phyloP scores from a whole-genome alignment of 768 basidiomycete species.

The Kwoniella newhampshirensis region DNA sequence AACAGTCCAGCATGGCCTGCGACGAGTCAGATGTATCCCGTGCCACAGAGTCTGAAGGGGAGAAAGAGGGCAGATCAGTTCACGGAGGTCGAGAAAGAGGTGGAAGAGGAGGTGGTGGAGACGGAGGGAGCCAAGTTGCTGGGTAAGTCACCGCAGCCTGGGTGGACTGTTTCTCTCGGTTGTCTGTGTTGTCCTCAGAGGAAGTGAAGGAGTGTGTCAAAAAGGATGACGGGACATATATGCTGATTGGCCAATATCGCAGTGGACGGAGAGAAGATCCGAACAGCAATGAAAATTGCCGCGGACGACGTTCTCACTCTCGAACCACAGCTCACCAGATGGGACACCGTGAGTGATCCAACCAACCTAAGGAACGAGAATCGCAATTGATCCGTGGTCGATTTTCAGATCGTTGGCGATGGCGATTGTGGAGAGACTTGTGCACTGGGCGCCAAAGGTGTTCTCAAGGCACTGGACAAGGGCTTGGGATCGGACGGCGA shows the following conservation, averaged over 20 bases:
- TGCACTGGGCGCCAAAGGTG: slow-evolving; percentile 45
- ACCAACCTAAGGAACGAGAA: slow-evolving; percentile 1
- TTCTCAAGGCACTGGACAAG: slow-evolving; percentile 31
- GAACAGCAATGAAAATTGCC: slow-evolving; percentile 38
- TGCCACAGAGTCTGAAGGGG: slow-evolving; percentile 21
- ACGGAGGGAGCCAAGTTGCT: slow-evolving; percentile 29
- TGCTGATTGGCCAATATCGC: not conserved
- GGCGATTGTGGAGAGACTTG: slow-evolving; percentile 51
- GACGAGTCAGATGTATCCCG: slow-evolving; percentile 38
- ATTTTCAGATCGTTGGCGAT: slow-evolving; percentile 48
- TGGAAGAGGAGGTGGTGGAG: slow-evolving; percentile 21
- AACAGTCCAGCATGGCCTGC: slow-evolving; percentile 43
- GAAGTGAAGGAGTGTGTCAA: not conserved
- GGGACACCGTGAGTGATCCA: slow-evolving; percentile 44
- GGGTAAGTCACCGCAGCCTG: no score
- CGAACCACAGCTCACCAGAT: slow-evolving; percentile 46
- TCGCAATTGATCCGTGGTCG: no score
- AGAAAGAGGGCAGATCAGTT: slow-evolving; percentile 38
- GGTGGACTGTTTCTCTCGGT: no score
- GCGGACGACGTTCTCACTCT: slow-evolving; percentile 39
- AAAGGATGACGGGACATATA: not conserved
- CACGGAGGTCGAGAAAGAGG: slow-evolving; percentile 39
- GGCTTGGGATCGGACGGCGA: slow-evolving; percentile 44
- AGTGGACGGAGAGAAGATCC: slow-evolving; percentile 24
- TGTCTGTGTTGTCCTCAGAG: not conserved